Base-by-base conservation (phyloP, 2,329 filamentous ascomycete species). In the Zymoseptoria passerinii region DNA sequence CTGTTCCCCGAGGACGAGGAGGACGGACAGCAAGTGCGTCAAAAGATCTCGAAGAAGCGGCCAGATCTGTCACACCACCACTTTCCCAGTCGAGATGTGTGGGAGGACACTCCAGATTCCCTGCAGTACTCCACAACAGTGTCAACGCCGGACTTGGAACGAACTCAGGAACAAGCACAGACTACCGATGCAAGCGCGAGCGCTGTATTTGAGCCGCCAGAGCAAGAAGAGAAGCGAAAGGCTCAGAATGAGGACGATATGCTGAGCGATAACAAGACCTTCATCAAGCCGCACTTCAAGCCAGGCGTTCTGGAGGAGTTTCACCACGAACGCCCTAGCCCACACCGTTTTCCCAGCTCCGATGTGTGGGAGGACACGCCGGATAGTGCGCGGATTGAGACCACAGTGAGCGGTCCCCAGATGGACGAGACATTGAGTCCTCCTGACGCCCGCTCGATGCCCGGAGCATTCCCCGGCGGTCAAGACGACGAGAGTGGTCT, bases 341-440 rank as follows among this genome's bases (percentile, higher is more conserved):
- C 81, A 65, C 78, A 84, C 58, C 84, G 90, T 10, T 97, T 97
- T 72, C 92, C 92, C 0, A 96, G 92, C 71, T 85, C 85, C 56
- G 92, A 97, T 74, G 85, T 96, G 49, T 96, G 92, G 92, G 92
- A 97, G 75, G 92, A 97, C 72, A 86, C 83, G 0, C 92, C 92
- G 1, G 90, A 95, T 67, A 92, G 89, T 68, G 82, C 89, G 58
- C 81, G 88, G 63, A 81, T 95, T 19, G 85, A 91, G 68, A 88
- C 92, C 0, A 92, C 87, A 0, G 85, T 95, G 53, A 75, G 71
- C 35, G 62, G 62, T 7, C 71, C 70, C 2, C 67, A 71, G 54
- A 66, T 68, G 62, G 70, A 70, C 18, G 70, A 73, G 44, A 59
- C 64, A 3, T 61, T 49, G 29, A 68, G 68, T 54, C 66, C 67